Base-by-base conservation (phyloP, 164 flowering plant genomes). In the Taxillus chinensis region DNA sequence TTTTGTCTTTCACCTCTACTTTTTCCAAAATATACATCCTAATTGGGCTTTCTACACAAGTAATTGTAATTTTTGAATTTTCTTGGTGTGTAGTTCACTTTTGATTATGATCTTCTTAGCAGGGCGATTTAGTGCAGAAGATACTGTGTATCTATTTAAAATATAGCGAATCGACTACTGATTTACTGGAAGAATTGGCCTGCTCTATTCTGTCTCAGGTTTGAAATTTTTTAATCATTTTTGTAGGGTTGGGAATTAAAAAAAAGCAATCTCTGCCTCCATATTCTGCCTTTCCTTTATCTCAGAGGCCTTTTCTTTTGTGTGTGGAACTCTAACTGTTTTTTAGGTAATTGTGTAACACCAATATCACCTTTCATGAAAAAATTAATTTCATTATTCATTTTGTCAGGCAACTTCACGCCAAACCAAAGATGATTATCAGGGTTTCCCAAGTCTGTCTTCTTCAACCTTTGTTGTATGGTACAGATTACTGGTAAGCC, bases 131-230 rank as follows among this genome's bases (percentile, higher is more conserved):
- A n/a, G 65, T 85, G 41, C 87, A 83, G 60, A 90, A 67, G 67
- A 72, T 80, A 48, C 65, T 90, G 68, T 83, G 72, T 15, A 81
- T 83, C 55, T 85, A 85, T 77, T 65, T 90, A 74, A 77, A 74
- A 68, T 74, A 79, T 46, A 71, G 77, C 71, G 77, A 74, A 7
- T 84, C 86, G 48, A 78, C 84, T 60, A 76, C 79, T 58, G 81
- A 78, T 71, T 62, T 77, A 65, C 78, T 90, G n/a, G 68, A 75
- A 67, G 86, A 86, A 64, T 83, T 88, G 64, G 84, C 86, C 43
- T 72, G 82, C 70, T 77, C 85, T 62, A 68, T 82, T 62, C 71
- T 90, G 68, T 81, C 91, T 66, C 79, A 84, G 97, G 97, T 87
- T 61, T 60, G 15, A 53, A 60, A 59, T 58, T 58, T 71, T 7